Percentiles rank a stretch among this genome's conserved stretches.
These are phyloP conservation scores for Tagetes patula DNA, from an alignment of 129 eudicot species.

Conservation along the genomic window DNA sequence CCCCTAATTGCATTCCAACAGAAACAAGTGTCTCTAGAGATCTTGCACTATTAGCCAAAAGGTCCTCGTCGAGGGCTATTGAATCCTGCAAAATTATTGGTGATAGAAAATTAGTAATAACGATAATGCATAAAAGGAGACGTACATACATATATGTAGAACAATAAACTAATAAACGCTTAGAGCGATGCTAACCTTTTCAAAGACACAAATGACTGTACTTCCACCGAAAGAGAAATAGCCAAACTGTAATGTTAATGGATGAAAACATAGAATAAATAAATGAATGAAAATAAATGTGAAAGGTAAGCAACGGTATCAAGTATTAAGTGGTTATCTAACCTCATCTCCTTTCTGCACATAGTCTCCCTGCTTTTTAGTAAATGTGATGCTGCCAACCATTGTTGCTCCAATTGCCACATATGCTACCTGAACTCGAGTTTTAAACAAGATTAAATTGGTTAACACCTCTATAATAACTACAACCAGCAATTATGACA, in stretches of 20 bases:
- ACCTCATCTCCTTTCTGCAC: conserved; percentile 98
- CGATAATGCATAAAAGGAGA: conserved; percentile 3
- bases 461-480: neutral
- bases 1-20: conserved; percentile 83
- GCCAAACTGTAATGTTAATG: conserved; percentile 67
- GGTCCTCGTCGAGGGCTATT: conserved; percentile 74
- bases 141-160: neutral
- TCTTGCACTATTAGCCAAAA: conserved; percentile 70
- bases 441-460: conserved; percentile 8
- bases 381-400: conserved; percentile 93
- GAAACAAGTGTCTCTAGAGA: conserved; percentile 80
- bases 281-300: conserved; percentile 7
- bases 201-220: conserved; percentile 87
- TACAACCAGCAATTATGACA: neutral
- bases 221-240: conserved; percentile 99
- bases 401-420: conserved; percentile 99
- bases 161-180: neutral
- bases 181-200: conserved; percentile 58
- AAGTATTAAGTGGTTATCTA: conserved; percentile 9
- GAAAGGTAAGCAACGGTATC: neutral
- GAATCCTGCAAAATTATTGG: conserved; percentile 48
- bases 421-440: conserved; percentile 74
- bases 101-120: neutral
- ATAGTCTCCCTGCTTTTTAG: conserved; percentile 62
- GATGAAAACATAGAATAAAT: conserved; percentile 2